Evolutionary conservation across 176 grass and related monocot genomes (phyloP).

Genomic region (Puccinellia tenuiflora): DNA sequence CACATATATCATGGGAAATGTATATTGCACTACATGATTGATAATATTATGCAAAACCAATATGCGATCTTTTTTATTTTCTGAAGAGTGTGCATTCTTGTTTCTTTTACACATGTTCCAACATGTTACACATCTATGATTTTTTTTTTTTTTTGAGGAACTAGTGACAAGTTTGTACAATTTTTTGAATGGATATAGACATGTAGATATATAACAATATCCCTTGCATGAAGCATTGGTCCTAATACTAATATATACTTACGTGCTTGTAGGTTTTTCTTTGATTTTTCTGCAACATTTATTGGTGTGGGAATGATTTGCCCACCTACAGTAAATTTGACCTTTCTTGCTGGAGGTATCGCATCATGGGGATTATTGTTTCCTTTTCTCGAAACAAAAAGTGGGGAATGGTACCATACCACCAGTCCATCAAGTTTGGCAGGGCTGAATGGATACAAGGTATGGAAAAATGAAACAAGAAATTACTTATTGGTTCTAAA

Average conservation of each 20-base stretch:
- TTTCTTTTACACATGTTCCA: not conserved
- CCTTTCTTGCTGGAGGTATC: constrained; percentile 31
- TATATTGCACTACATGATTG: not conserved
- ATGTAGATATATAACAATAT: not conserved
- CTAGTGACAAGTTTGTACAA: not conserved
- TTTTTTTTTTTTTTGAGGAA: not conserved
- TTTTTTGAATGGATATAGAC: not conserved
- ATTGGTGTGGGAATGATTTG: constrained; percentile 61
- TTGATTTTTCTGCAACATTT: constrained; percentile 59
- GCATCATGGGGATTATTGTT: constrained; percentile 46
- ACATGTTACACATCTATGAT: not conserved
- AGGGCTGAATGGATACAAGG: constrained; percentile 65
- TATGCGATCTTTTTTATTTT: not conserved
- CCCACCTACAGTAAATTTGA: constrained; percentile 42
- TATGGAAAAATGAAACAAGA: not conserved
- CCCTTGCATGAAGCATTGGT: not conserved
- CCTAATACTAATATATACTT: not conserved
- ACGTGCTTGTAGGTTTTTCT: constrained; percentile 47
- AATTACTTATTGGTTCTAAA: not conserved
- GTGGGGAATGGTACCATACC: constrained; percentile 47
- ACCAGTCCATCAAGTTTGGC: constrained; percentile 26
- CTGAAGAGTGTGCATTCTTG: not conserved
- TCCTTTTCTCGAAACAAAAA: constrained; percentile 50
- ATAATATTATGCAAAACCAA: not conserved
- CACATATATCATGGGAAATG: not conserved